Base-by-base conservation (phyloP, 352 stramenopile species). In the Blastocystis hominis region DNA sequence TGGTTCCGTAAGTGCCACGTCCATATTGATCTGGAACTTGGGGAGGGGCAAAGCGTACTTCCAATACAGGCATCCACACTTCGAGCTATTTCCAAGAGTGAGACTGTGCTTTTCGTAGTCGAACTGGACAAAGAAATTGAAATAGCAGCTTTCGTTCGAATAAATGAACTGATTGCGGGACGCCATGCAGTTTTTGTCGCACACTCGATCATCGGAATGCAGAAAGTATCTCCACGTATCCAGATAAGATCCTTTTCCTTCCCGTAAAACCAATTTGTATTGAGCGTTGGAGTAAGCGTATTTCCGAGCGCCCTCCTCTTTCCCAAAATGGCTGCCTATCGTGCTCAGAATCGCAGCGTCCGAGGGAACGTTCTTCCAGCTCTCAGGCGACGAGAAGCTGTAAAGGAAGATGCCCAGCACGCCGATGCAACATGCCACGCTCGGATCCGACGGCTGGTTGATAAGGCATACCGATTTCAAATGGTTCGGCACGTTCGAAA, bases 101-200 rank as follows among this genome's bases (percentile, higher is more conserved):
- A 15, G 34, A 34, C 38, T 40, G 38, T 2, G n/a, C 7, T 53
- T 7, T 13, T 61, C 15, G 47, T 47, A n/a, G 4, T 84, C 72
- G 34, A 63, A 66, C n/a, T 53, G 34, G 7, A 84, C 72, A 64
- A 34, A 69, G n/a, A 54, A n/a, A 64, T 84, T 46, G 50, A 84
- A 84, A 24, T n/a, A 84, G 24, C 50, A 20, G 6, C 36, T 24
- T 9, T 50, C 6, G 17, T 84, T 84, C 15, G 24, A 84, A 53
- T 54, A 84, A 34, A 15, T 54, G 72, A 84, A 84, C 56, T 84
- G 44, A 40, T 59, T 47, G 3, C 42, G 13, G 9, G 47, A 3
- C 24, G 36, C 34, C 1, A 56, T 46, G 15, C 46, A 68, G 17
- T 42, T 15, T 0, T 2, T 20, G 24, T 64, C 20, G 0, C 46